Conservation (phyloP, 2,329 filamentous ascomycete genomes). For the Claviceps sorghi region DNA sequence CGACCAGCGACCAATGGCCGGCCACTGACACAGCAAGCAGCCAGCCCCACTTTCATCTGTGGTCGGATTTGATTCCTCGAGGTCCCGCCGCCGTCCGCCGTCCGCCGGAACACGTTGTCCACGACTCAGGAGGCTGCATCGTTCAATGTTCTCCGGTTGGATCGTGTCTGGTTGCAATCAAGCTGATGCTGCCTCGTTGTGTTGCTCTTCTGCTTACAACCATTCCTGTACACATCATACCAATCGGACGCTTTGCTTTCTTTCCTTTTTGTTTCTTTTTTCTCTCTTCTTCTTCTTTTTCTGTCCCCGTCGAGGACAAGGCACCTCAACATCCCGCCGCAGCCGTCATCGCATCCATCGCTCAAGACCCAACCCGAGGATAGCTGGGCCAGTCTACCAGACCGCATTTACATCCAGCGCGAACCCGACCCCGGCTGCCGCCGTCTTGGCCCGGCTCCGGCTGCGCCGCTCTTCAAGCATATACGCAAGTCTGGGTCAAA, state of each 20-base stretch:
- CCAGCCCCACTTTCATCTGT: neutral
- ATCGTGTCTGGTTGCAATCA: neutral
- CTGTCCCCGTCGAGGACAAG: neutral
- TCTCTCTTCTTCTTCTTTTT: no score
- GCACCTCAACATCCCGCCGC: neutral
- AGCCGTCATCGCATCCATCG: neutral
- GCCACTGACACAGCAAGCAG: neutral
- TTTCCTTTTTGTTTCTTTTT: no score
- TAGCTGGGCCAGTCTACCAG: neutral
- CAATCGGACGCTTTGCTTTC: neutral
- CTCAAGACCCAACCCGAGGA: neutral
- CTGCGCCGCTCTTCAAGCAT: neutral
- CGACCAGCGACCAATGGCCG: no score
- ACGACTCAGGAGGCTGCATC: neutral
- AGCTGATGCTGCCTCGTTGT: neutral
- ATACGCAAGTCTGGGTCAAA: neutral
- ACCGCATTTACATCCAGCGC: neutral
- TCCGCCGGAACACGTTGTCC: neutral
- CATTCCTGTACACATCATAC: neutral
- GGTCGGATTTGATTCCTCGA: neutral
- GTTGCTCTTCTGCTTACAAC: neutral
- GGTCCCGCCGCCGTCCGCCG: neutral
- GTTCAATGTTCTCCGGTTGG: neutral
- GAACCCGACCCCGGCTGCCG: neutral
- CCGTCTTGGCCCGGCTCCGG: neutral